These are phyloP conservation scores for Phytophthora kernoviae DNA, from an alignment of 352 stramenopile genomes.

Conservation along the genomic window DNA sequence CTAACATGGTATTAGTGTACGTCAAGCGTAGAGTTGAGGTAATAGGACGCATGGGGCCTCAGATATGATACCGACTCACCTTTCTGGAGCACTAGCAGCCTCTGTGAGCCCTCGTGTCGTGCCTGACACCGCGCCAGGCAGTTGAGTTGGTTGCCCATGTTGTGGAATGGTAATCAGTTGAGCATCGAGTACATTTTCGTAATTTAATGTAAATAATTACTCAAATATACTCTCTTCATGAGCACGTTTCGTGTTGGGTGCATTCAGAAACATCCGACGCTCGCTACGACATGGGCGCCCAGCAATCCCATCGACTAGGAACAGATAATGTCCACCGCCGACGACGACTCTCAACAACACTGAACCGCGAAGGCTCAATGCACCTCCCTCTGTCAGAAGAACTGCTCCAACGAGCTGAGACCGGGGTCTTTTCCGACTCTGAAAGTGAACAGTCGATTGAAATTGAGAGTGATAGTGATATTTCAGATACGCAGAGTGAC, in stretches of 20 bases:
- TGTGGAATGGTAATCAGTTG: background rate
- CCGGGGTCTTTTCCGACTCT: conserved; percentile 37
- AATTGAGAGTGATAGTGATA: conserved; percentile 12
- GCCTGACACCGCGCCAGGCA: conserved; percentile 79
- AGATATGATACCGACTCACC: conserved; percentile 24
- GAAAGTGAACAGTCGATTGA: conserved; percentile 24
- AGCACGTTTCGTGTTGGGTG: conserved; percentile 14
- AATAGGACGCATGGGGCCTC: too few relatives aligned
- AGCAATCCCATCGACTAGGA: conserved; percentile 15
- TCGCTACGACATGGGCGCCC: conserved; percentile 17
- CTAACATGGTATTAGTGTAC: conserved; percentile 20
- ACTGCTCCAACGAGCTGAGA: conserved; percentile 23
- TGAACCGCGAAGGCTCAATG: background rate
- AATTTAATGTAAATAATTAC: too few relatives aligned
- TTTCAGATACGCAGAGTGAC: conserved; percentile 19
- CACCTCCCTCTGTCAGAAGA: conserved; percentile 1
- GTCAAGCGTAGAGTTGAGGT: too few relatives aligned
- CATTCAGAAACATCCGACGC: conserved; percentile 4
- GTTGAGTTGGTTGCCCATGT: conserved; percentile 82
- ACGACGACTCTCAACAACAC: background rate
- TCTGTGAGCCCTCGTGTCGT: conserved; percentile 66
- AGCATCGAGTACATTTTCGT: background rate
- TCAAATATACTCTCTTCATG: conserved; percentile 8
- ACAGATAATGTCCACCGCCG: background rate
- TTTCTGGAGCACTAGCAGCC: conserved; percentile 76